Percentiles rank a stretch among this genome's conserved stretches.
These are phyloP conservation scores for Salix caprea DNA, from an alignment of 345 rosid species.

Conservation along the genomic window DNA sequence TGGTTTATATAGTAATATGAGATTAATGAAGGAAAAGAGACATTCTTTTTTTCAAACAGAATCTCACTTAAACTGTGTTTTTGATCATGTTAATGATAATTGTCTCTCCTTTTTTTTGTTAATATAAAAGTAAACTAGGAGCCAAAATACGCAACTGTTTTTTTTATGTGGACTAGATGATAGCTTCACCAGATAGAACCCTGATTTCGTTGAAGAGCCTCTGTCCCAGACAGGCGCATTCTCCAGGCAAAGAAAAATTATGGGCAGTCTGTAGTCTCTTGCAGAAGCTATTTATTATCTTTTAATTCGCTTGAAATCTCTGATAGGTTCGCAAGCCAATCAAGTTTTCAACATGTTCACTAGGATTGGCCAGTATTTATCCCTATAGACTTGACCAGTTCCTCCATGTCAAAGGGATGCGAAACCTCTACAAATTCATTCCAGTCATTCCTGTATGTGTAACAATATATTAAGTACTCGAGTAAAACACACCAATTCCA, in stretches of 20 bases:
- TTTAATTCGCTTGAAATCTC: constrained; percentile 17
- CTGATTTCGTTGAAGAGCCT: too few relatives aligned
- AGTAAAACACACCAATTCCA: not conserved
- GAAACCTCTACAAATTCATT: not conserved
- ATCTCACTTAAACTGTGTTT: too few relatives aligned
- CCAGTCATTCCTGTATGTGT: not conserved
- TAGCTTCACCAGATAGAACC: not conserved
- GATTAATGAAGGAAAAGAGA: too few relatives aligned
- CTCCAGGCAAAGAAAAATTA: constrained; percentile 11
- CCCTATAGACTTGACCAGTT: not conserved
- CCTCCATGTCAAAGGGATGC: not conserved
- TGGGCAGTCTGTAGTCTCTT: constrained; percentile 17
- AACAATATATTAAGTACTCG: not conserved
- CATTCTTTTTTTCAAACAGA: too few relatives aligned
- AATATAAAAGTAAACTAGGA: too few relatives aligned
- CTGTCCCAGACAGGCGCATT: not conserved
- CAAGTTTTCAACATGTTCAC: not conserved
- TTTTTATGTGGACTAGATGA: not conserved
- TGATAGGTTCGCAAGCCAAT: not conserved
- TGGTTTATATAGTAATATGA: too few relatives aligned
- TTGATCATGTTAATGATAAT: not conserved
- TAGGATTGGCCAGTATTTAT: not conserved
- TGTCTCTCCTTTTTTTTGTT: not conserved
- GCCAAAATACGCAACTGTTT: not conserved
- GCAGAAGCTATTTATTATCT: constrained; percentile 8